Evolutionary conservation across 2,329 filamentous ascomycete genomes (phyloP).

Genomic region (Phoma sp.): DNA sequence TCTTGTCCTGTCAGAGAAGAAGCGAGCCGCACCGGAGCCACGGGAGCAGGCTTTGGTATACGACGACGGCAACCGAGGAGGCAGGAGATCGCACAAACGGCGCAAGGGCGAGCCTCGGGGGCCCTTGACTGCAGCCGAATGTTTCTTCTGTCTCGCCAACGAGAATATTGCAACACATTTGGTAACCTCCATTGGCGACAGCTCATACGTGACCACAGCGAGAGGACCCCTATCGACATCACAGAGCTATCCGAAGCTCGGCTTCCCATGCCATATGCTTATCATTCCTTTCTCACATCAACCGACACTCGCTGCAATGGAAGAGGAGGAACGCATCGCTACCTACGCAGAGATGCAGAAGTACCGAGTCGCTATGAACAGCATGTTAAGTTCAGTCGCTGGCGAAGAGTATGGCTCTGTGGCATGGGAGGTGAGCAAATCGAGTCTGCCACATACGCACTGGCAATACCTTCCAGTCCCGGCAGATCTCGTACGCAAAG

Average conservation of each 20-base stretch:
- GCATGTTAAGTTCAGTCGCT: constrained; percentile 68
- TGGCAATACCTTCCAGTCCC: constrained; percentile 91
- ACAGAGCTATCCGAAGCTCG: constrained; percentile 73
- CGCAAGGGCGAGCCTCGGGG: constrained; percentile 41
- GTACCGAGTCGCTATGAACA: constrained; percentile 78
- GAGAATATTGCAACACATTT: constrained; percentile 84
- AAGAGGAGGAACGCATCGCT: constrained; percentile 61
- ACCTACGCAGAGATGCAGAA: constrained; percentile 82
- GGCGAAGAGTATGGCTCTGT: constrained; percentile 74
- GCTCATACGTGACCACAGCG: constrained; percentile 87
- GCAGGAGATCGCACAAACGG: constrained; percentile 50
- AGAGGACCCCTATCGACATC: constrained; percentile 84
- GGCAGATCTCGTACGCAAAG: constrained; percentile 69
- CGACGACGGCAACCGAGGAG: constrained; percentile 42
- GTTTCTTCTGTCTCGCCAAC: constrained; percentile 96
- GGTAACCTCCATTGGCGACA: constrained; percentile 85
- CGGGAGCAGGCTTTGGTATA: constrained; percentile 47
- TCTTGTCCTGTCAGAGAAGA: constrained; percentile 64
- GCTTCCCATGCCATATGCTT: constrained; percentile 84
- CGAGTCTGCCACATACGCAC: constrained; percentile 82
- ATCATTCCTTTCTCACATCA: constrained; percentile 88
- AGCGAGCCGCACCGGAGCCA: constrained; percentile 58
- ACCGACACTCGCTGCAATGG: constrained; percentile 74
- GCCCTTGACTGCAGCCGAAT: constrained; percentile 68
- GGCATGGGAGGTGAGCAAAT: constrained; percentile 90